A percentile compares a stretch with the other conserved stretches of the same genome.
Evolutionary conservation across 208 protist species (phyloP).

Genomic region (Crithidia brevicula): DNA sequence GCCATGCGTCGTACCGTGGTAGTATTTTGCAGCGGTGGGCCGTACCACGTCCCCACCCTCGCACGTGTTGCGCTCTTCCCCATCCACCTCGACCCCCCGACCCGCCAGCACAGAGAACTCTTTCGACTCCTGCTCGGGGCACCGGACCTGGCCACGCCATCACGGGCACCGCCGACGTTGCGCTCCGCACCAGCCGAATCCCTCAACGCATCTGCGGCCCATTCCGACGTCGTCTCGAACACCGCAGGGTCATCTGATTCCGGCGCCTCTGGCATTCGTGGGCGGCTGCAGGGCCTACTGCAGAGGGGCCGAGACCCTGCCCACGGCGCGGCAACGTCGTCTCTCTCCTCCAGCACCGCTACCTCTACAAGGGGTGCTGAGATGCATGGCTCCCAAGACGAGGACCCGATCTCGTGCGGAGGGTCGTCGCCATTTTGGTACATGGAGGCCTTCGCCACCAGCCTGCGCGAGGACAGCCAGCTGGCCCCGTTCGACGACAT

Average conservation of each 20-base stretch:
- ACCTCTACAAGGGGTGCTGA: too few relatives aligned
- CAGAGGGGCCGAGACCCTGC: background rate
- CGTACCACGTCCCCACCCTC: constrained; percentile 35
- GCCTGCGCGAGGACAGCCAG: constrained; percentile 66
- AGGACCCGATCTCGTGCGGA: constrained; percentile 12
- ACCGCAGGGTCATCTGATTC: background rate
- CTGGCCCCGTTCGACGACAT: constrained; percentile 85
- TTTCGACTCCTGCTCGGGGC: constrained; percentile 82
- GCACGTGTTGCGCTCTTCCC: constrained; percentile 85
- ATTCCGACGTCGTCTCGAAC: background rate
- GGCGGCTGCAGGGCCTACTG: background rate
- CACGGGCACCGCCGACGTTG: background rate
- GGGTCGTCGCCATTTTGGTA: constrained; percentile 53
- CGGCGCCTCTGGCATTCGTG: background rate
- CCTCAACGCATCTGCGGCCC: background rate
- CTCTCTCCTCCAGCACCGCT: background rate
- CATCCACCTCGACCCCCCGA: constrained; percentile 88
- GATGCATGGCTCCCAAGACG: background rate
- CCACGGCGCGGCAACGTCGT: background rate
- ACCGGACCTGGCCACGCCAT: constrained; percentile 18
- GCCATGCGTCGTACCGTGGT: constrained; percentile 19
- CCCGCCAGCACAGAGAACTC: constrained; percentile 79
- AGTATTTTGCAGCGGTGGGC: constrained; percentile 19
- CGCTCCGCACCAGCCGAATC: background rate
- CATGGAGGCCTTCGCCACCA: constrained; percentile 70